Percentiles rank a stretch among this genome's conserved stretches.
These are phyloP conservation scores for Talaromyces liani DNA, from an alignment of 495 filamentous ascomycete species.

Conservation along the genomic window DNA sequence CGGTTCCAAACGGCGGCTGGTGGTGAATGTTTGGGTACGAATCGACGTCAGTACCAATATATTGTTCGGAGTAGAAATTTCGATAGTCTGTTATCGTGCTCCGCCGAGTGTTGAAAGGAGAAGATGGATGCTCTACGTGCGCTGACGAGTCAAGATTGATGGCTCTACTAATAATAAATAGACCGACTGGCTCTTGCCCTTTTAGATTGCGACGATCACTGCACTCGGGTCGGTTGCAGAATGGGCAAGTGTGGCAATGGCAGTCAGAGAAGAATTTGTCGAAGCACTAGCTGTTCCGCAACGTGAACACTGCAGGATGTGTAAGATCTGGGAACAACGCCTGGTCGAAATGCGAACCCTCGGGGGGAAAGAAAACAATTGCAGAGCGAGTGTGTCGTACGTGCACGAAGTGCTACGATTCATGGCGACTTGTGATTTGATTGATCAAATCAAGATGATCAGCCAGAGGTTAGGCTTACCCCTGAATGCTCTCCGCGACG, in stretches of 20 bases:
- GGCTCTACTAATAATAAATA: neutral
- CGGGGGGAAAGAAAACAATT: neutral
- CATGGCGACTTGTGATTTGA: neutral
- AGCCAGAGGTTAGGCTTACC: conserved; percentile 1
- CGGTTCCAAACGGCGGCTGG: neutral
- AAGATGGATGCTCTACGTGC: neutral
- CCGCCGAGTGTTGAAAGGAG: neutral
- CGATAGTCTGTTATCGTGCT: conserved; percentile 3
- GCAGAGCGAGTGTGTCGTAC: neutral
- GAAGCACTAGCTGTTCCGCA: neutral
- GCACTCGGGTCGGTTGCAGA: neutral
- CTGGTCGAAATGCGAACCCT: neutral
- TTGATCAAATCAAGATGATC: neutral
- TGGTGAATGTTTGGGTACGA: neutral
- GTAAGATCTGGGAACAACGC: neutral
- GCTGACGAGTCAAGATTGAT: neutral
- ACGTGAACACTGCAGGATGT: neutral
- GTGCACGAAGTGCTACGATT: neutral
- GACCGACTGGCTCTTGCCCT: neutral
- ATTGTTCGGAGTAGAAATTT: conserved; percentile 1
- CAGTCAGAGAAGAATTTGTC: neutral
- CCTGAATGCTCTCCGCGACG: conserved; percentile 2
- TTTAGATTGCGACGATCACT: conserved; percentile 4
- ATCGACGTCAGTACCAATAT: neutral
- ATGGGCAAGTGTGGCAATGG: neutral